Percentiles rank a stretch among this genome's conserved stretches.
phyloP scores from a whole-genome alignment of 345 rosid genomes.

The Turnera subulata region DNA sequence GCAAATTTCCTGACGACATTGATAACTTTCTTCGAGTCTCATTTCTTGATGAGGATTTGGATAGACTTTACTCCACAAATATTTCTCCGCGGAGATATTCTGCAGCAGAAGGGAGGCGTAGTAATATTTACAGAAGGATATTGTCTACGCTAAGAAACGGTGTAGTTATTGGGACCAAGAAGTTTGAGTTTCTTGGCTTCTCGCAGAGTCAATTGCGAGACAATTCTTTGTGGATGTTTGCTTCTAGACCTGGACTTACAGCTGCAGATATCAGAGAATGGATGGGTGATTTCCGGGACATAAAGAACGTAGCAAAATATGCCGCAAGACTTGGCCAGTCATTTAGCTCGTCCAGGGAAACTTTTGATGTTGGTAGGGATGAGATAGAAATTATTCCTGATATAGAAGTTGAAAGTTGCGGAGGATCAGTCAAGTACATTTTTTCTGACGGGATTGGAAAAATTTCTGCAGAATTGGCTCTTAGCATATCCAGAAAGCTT shows the following conservation, averaged over 20 bases:
- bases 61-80: slow-evolving; percentile 27
- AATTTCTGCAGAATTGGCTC: slow-evolving; percentile 50
- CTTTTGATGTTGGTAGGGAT: slow-evolving; percentile 23
- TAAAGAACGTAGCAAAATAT: slow-evolving; percentile 56
- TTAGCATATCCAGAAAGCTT: slow-evolving; percentile 37
- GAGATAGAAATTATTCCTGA: slow-evolving; percentile 50
- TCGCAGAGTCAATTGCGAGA: slow-evolving; percentile 50
- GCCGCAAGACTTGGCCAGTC: slow-evolving; percentile 50
- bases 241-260: slow-evolving; percentile 36
- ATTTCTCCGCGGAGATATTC: slow-evolving; percentile 12
- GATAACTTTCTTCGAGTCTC: slow-evolving; percentile 45
- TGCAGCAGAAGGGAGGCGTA: slow-evolving; percentile 14
- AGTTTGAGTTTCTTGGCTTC: slow-evolving; percentile 57
- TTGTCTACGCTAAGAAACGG: slow-evolving; percentile 40
- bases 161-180: slow-evolving; percentile 32
- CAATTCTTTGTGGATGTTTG: slow-evolving; percentile 64
- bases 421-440: slow-evolving; percentile 18
- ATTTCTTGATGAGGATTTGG: slow-evolving; percentile 48
- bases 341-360: slow-evolving; percentile 51
- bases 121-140: slow-evolving; percentile 38
- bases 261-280: slow-evolving; percentile 37
- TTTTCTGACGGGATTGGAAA: slow-evolving; percentile 62
- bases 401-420: slow-evolving; percentile 21
- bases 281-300: slow-evolving; percentile 37
- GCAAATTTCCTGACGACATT: slow-evolving; percentile 31